These are phyloP conservation scores for Physcomitrium patens DNA, from an alignment of 225 moss, liverwort and hornwort genomes.

Conservation along the genomic window DNA sequence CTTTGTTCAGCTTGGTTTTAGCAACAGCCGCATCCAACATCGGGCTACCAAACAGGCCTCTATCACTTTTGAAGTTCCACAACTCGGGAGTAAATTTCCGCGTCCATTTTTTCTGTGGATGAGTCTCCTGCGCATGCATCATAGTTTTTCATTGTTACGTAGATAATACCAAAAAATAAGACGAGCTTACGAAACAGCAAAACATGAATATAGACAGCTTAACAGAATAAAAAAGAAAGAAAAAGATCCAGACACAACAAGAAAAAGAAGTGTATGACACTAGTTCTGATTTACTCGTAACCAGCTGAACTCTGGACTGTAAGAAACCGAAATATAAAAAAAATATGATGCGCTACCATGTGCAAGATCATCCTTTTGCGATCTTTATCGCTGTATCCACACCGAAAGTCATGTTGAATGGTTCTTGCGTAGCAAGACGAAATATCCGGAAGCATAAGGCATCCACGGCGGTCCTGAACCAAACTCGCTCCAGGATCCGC, in stretches of 20 bases:
- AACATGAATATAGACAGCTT: not conserved
- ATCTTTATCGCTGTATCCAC: slow-evolving; percentile 84
- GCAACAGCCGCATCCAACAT: slow-evolving; percentile 92
- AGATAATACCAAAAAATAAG: not conserved
- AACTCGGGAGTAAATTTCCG: slow-evolving; percentile 82
- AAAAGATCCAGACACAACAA: slow-evolving; percentile 6
- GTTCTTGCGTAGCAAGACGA: slow-evolving; percentile 95
- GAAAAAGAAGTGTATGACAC: not conserved
- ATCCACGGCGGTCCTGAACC: slow-evolving; percentile 84
- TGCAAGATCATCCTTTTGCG: slow-evolving; percentile 86
- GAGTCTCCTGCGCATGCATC: slow-evolving; percentile 67
- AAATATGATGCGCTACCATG: slow-evolving; percentile 57
- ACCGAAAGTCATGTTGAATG: slow-evolving; percentile 84
- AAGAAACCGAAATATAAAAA: slow-evolving; percentile 1
- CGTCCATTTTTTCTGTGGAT: slow-evolving; percentile 94
- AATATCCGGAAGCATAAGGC: slow-evolving; percentile 90
- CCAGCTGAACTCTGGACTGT: not conserved
- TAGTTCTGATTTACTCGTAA: not conserved
- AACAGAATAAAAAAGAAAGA: not conserved
- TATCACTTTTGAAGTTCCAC: slow-evolving; percentile 91
- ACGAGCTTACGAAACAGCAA: not conserved
- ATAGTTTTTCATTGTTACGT: not conserved
- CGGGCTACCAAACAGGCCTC: slow-evolving; percentile 91
- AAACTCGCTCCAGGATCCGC: slow-evolving; percentile 90
- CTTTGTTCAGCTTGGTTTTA: slow-evolving; percentile 73